These are phyloP conservation scores for Acaromyces ingoldii DNA, from an alignment of 1,284 basidiomycete species.

Conservation along the genomic window DNA sequence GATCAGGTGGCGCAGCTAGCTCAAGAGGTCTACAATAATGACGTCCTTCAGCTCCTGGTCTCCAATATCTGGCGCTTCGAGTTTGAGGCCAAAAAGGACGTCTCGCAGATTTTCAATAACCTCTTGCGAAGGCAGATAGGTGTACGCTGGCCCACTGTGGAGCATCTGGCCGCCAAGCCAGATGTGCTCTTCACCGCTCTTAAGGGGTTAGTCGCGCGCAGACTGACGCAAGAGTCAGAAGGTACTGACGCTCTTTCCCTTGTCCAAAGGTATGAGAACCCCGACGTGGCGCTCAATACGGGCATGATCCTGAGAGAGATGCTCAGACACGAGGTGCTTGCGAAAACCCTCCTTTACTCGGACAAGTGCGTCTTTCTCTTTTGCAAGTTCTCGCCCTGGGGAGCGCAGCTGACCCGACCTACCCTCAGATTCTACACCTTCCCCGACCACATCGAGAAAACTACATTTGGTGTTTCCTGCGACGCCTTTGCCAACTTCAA, in stretches of 20 bases:
- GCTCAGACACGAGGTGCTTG: conserved; percentile 84
- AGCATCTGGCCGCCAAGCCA: conserved; percentile 77
- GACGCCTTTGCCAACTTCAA: conserved; percentile 96
- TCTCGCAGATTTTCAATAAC: conserved; percentile 92
- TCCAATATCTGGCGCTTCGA: conserved; percentile 79
- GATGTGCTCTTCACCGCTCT: conserved; percentile 85
- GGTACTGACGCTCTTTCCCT: background rate
- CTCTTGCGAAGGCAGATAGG: conserved; percentile 93
- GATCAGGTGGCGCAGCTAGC: conserved; percentile 65
- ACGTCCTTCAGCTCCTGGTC: conserved; percentile 77
- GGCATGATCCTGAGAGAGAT: conserved; percentile 98
- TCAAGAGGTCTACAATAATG: conserved; percentile 88
- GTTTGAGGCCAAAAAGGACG: conserved; percentile 89
- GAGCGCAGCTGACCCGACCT: too few relatives aligned
- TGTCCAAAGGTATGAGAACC: conserved; percentile 70
- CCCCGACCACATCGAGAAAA: conserved; percentile 92
- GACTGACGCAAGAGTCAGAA: background rate
- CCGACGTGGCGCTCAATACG: conserved; percentile 92
- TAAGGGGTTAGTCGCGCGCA: conserved; percentile 58
- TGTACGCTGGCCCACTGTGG: conserved; percentile 85
- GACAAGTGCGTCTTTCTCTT: conserved; percentile 56
- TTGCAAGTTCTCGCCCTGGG: too few relatives aligned
- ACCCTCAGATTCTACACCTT: conserved; percentile 78
- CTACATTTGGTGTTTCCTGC: conserved; percentile 95
- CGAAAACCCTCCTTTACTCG: conserved; percentile 83